Evolutionary conservation across 2,329 filamentous ascomycete species (phyloP).

Genomic region (Allantophomopsis cytisporea): DNA sequence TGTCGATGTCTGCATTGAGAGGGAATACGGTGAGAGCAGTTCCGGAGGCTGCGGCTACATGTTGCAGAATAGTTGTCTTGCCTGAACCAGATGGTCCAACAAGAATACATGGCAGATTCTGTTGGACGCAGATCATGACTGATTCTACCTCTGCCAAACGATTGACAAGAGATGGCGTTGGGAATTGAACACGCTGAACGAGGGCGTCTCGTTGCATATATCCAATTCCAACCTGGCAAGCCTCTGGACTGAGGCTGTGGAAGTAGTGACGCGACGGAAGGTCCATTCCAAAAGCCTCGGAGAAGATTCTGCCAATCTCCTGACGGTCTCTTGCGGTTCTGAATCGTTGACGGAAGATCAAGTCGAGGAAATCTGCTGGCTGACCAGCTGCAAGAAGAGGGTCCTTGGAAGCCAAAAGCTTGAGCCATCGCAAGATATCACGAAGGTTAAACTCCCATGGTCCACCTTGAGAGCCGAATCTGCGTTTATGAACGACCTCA

Average conservation of each 20-base stretch:
- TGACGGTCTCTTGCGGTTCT: conserved; percentile 55
- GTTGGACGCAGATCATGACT: conserved; percentile 72
- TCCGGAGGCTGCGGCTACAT: conserved; percentile 69
- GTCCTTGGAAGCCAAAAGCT: conserved; percentile 48
- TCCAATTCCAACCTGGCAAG: conserved; percentile 72
- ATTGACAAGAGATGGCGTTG: conserved; percentile 32
- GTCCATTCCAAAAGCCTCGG: conserved; percentile 39
- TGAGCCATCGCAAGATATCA: conserved; percentile 80
- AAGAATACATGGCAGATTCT: conserved; percentile 79
- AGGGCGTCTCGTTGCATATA: conserved; percentile 46
- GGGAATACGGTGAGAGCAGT: conserved; percentile 69
- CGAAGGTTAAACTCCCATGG: conserved; percentile 96
- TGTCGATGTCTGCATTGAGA: conserved; percentile 89
- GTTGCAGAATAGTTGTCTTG: conserved; percentile 69
- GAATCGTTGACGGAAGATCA: conserved; percentile 82
- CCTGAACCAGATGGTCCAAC: conserved; percentile 77
- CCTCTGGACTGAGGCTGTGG: conserved; percentile 50
- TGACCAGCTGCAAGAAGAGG: conserved; percentile 45
- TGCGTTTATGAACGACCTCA: conserved; percentile 45
- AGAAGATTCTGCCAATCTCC: conserved; percentile 53
- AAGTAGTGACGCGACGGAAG: conserved; percentile 44
- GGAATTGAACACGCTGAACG: conserved; percentile 35
- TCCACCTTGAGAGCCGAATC: conserved; percentile 50
- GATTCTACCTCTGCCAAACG: conserved; percentile 70
- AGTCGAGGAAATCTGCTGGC: conserved; percentile 62